Conservation (phyloP, 2,329 filamentous ascomycete genomes). For the Aspergillus piperis region DNA sequence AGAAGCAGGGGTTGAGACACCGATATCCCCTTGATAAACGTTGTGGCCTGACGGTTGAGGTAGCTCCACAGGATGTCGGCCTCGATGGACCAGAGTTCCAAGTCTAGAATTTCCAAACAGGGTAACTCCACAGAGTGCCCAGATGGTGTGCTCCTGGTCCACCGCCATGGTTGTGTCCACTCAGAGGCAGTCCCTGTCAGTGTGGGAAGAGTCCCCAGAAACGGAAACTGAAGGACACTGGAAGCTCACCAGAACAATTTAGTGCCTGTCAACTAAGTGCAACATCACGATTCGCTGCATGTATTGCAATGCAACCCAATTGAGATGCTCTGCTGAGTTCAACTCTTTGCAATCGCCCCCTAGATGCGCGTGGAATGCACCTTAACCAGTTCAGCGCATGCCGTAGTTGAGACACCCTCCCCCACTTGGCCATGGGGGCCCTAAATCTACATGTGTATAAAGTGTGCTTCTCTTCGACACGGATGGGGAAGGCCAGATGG, state of each 20-base stretch:
- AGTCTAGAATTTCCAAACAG: slow-evolving; percentile 12
- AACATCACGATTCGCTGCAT: slow-evolving; percentile 1
- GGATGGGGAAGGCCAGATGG: not conserved
- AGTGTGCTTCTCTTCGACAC: slow-evolving; percentile 4
- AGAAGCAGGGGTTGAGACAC: slow-evolving; percentile 10
- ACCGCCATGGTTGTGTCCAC: slow-evolving; percentile 1
- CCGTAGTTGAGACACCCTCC: slow-evolving; percentile 11
- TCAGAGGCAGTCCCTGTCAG: not conserved
- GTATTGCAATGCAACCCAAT: slow-evolving; percentile 9
- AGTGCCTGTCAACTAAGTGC: slow-evolving; percentile 1
- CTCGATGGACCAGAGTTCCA: not conserved
- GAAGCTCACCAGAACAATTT: not conserved
- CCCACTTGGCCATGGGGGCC: not conserved
- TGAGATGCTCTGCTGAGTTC: not conserved
- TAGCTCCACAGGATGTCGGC: not conserved
- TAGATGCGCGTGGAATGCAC: slow-evolving; percentile 10
- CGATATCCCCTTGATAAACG: slow-evolving; percentile 7
- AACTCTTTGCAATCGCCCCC: not conserved
- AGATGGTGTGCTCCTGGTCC: not conserved
- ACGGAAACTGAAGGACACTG: not conserved
- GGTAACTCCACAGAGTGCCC: not conserved
- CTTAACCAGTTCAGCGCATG: slow-evolving; percentile 9
- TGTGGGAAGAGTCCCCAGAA: not conserved
- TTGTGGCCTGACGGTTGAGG: not conserved
- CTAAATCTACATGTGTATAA: slow-evolving; percentile 11